phyloP scores from a whole-genome alignment of 129 eudicot genomes.

The Tanacetum coccineum region DNA sequence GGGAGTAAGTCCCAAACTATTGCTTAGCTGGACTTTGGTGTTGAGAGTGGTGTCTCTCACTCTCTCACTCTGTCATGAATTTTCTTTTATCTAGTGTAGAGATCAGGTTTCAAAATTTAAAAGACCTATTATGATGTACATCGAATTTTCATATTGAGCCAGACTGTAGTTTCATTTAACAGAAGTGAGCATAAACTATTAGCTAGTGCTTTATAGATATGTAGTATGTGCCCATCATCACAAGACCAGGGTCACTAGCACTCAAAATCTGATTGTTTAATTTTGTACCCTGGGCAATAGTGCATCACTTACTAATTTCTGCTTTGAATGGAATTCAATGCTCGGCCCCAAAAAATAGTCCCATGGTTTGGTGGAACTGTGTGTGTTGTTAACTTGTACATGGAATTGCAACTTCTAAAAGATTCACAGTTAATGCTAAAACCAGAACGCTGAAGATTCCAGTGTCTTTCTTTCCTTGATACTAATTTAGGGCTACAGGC shows the following conservation, averaged over 20 bases:
- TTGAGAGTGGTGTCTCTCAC: background rate
- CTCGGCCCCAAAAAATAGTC: background rate
- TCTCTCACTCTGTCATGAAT: background rate
- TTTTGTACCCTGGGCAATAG: background rate
- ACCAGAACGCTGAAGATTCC: background rate
- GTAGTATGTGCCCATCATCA: background rate
- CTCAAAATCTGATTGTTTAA: background rate
- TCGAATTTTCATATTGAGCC: background rate
- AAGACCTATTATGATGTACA: background rate
- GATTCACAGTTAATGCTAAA: no score
- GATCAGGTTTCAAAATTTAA: background rate
- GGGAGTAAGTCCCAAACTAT: background rate
- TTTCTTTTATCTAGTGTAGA: background rate
- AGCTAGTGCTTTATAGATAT: background rate
- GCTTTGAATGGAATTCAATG: background rate
- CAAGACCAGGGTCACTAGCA: background rate
- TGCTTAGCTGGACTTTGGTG: background rate
- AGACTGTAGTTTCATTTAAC: background rate
- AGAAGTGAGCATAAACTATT: background rate
- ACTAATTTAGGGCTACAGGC: constrained; percentile 3
- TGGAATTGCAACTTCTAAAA: background rate
- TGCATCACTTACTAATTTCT: no score
- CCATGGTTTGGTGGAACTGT: background rate
- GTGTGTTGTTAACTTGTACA: background rate
- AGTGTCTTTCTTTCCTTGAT: background rate